These are phyloP conservation scores for Clavispora santaluciae DNA, from an alignment of 805 yeast genomes.

Conservation along the genomic window DNA sequence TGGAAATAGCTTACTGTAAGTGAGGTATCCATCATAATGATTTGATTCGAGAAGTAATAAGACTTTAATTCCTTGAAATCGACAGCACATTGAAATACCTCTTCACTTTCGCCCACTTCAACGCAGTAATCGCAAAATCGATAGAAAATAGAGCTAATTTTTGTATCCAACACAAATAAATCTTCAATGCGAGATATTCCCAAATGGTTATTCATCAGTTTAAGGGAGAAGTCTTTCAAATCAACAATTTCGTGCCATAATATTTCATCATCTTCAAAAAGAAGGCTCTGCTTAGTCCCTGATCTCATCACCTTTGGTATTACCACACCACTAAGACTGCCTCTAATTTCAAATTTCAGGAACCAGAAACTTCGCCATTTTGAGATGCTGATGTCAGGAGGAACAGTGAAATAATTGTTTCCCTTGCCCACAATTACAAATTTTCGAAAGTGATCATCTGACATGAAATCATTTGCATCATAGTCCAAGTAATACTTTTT, in stretches of 20 bases:
- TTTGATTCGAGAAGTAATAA: neutral
- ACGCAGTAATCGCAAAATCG: neutral
- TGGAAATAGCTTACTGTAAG: neutral
- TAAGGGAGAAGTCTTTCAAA: neutral
- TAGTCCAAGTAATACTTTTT: neutral
- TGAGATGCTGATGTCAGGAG: constrained; percentile 6
- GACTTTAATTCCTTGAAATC: neutral
- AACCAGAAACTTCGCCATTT: constrained; percentile 24
- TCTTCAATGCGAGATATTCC: neutral
- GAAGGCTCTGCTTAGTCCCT: neutral
- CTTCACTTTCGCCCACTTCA: neutral
- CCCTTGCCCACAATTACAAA: neutral
- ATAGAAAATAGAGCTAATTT: neutral
- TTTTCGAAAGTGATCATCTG: neutral
- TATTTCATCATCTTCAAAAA: neutral
- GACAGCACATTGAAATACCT: neutral
- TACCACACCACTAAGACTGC: neutral
- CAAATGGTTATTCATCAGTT: neutral
- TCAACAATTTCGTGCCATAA: neutral
- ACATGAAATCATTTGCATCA: neutral
- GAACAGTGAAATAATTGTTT: constrained; percentile 2
- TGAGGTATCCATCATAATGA: neutral
- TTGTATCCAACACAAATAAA: neutral
- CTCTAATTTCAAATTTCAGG: constrained; percentile 1
- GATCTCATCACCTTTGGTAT: neutral